Evolutionary conservation across 208 protist genomes (phyloP).

Genomic region (Trypanosoma melophagium): DNA sequence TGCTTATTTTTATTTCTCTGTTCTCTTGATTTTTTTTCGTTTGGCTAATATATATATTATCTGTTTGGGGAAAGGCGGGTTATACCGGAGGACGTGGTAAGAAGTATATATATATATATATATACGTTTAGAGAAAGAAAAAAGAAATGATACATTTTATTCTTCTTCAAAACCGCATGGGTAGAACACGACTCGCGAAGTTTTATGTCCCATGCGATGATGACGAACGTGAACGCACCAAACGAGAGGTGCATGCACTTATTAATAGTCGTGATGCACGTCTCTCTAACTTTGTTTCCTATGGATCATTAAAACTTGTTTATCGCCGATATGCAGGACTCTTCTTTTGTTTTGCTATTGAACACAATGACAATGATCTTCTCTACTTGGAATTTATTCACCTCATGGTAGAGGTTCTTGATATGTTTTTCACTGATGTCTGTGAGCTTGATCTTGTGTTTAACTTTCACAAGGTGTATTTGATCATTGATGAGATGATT

Average conservation of each 20-base stretch:
- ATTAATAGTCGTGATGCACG: conserved; percentile 94
- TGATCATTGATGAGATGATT: conserved; percentile 99
- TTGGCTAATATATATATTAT: background rate
- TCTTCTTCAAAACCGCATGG: conserved; percentile 98
- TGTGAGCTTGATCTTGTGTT: conserved; percentile 99
- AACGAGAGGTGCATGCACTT: conserved; percentile 95
- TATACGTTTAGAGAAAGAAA: conserved; percentile 1
- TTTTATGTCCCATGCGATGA: conserved; percentile 97
- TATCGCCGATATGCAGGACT: conserved; percentile 99
- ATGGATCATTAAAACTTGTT: conserved; percentile 94
- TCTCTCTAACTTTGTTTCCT: conserved; percentile 97
- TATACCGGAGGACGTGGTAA: background rate
- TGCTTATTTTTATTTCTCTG: conserved; percentile 22
- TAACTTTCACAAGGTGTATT: conserved; percentile 99
- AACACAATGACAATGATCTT: conserved; percentile 98
- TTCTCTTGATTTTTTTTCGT: conserved; percentile 2
- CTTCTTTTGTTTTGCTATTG: conserved; percentile 99
- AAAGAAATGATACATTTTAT: conserved; percentile 97
- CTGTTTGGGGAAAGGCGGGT: background rate
- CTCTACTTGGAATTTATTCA: conserved; percentile 98
- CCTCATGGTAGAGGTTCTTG: conserved; percentile 97
- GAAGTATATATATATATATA: conserved; percentile 12
- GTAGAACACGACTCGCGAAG: conserved; percentile 98
- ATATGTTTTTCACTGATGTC: conserved; percentile 99
- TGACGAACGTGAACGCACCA: conserved; percentile 92